Evolutionary conservation across 257 asterid species (phyloP), one percentile per base, ranked within the genome.

Genomic region (Henckelia pumila): DNA sequence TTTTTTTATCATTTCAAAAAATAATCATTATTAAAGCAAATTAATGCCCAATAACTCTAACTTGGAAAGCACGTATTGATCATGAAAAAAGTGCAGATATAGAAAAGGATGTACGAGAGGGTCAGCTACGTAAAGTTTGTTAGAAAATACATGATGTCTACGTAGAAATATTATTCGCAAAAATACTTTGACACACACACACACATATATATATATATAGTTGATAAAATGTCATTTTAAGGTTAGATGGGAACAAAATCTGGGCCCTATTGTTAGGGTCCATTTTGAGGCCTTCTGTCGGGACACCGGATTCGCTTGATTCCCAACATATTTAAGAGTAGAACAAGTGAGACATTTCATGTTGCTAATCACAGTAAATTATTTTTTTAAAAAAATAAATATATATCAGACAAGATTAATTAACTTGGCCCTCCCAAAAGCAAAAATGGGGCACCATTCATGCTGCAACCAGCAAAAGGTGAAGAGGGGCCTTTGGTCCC

Each of bases 401-500:
- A n/a, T n/a, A n/a, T 29, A 26, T 65, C 8, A 58, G 56, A 66
- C 20, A 24, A 21, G n/a, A 2, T 35, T 40, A 40, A 2, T 35
- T 40, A 40, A 40, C 17, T 40, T 11, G 6, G n/a, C 50, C 17
- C 17, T 40, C 50, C 50, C 50, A 24, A 61, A 56, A 30, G 1
- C 5, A 20, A 32, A 10, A 9, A 81, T 92, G 98, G 98, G 98
- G 70, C 96, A 88, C 62, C 98, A 92, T 69, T 88, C 98, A 59
- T 92, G 98, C 80, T 92, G 98, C 84, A 89, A 89, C 72, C 98
- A 89, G 84, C 98, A 89, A 89, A 92, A 92, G 85, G 98, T 92
- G 67, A 92, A 89, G 91, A 85, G 98, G 71, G 98, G 98, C 2
- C 85, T 92, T 20, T 92, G 98, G 98, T 92, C 98, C 7, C 98